Percentiles rank a stretch among this genome's conserved stretches.
Evolutionary conservation across 306 rosid species (phyloP).

Genomic region (Mimosa bimucronata): DNA sequence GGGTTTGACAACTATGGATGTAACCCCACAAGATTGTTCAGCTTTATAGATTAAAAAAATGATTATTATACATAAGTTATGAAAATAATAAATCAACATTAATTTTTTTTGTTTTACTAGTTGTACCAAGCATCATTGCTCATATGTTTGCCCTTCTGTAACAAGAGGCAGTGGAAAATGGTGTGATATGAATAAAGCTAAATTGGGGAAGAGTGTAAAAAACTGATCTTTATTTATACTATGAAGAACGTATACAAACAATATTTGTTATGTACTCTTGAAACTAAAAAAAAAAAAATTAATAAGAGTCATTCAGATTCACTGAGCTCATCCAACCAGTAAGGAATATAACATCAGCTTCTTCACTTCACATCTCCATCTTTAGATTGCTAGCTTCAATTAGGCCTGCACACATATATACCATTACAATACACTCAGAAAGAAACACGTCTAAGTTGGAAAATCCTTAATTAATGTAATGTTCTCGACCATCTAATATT

Average conservation of each 20-base stretch:
- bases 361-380: slow-evolving; percentile 77
- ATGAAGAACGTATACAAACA: slow-evolving; percentile 58
- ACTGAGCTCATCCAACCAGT: slow-evolving; percentile 53
- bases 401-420: slow-evolving; percentile 50
- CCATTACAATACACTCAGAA: neutral
- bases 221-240: slow-evolving; percentile 55
- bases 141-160: neutral
- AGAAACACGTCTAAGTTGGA: neutral
- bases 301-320: slow-evolving; percentile 31
- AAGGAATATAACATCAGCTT: slow-evolving; percentile 38
- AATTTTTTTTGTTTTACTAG: neutral
- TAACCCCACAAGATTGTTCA: neutral
- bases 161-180: neutral
- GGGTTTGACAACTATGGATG: too few relatives aligned
- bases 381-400: slow-evolving; percentile 66
- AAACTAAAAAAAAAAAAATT: slow-evolving; percentile 40
- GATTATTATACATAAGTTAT: neutral
- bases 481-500: neutral
- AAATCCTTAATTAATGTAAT: neutral
- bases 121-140: neutral
- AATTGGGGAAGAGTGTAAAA: slow-evolving; percentile 16
- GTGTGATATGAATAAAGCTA: neutral
- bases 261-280: slow-evolving; percentile 62
- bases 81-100: neutral
- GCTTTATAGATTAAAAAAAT: neutral